phyloP scores from a whole-genome alignment of 805 yeast species.

The Wickerhamomyces ciferrii region DNA sequence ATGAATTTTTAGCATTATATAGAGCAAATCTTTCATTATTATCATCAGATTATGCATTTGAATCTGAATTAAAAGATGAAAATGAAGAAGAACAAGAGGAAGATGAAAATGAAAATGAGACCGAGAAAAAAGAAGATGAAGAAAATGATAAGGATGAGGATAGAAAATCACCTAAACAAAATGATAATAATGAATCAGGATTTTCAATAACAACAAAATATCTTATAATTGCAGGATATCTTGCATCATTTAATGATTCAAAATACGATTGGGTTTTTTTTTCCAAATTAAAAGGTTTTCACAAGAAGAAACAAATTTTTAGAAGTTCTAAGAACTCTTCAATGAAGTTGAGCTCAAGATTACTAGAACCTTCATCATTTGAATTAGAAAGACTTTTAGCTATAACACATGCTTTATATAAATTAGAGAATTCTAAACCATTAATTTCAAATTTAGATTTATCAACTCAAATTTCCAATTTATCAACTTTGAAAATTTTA shows the following conservation, averaged over 20 bases:
- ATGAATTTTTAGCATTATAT: constrained; percentile 21
- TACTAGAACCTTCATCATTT: constrained; percentile 68
- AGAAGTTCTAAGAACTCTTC: constrained; percentile 34
- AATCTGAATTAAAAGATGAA: constrained; percentile 6
- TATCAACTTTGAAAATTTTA: constrained; percentile 27
- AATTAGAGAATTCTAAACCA: constrained; percentile 29
- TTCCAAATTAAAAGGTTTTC: constrained; percentile 52
- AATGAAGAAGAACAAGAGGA: constrained; percentile 4
- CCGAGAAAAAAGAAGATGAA: too few relatives aligned
- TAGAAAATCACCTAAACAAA: too few relatives aligned
- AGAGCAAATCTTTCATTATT: constrained; percentile 25
- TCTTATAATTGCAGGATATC: constrained; percentile 73
- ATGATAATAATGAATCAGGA: constrained; percentile 30
- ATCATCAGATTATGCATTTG: constrained; percentile 27
- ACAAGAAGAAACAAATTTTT: constrained; percentile 29
- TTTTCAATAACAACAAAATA: constrained; percentile 61
- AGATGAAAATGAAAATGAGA: background rate
- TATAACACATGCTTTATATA: constrained; percentile 66
- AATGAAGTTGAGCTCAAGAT: constrained; percentile 47
- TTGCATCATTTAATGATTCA: constrained; percentile 75
- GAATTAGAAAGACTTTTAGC: constrained; percentile 78
- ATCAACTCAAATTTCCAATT: constrained; percentile 27
- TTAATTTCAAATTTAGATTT: constrained; percentile 28
- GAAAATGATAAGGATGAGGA: too few relatives aligned
- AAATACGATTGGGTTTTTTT: constrained; percentile 65